phyloP scores from a whole-genome alignment of 2,329 filamentous ascomycete species.

The Claviceps digitariae region DNA sequence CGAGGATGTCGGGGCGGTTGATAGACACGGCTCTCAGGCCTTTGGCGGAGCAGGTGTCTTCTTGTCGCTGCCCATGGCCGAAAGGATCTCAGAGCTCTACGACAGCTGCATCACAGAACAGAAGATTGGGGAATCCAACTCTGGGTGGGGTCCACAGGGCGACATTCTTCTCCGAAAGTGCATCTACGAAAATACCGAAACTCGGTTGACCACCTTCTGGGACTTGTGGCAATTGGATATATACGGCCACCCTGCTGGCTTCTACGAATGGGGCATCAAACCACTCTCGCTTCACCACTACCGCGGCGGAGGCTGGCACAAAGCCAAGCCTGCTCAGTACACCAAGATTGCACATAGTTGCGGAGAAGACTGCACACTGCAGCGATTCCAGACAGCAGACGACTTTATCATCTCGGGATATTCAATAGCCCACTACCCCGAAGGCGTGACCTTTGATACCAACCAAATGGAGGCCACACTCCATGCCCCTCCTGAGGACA shows the following conservation, averaged over 20 bases:
- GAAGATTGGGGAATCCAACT: slow-evolving; percentile 40
- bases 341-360: slow-evolving; percentile 44
- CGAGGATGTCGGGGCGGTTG: slow-evolving; percentile 46
- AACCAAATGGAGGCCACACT: slow-evolving; percentile 41
- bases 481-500: slow-evolving; percentile 31
- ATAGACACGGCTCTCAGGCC: slow-evolving; percentile 47
- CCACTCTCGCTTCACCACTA: slow-evolving; percentile 52
- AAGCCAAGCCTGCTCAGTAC: slow-evolving; percentile 39
- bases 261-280: slow-evolving; percentile 48
- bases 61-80: slow-evolving; percentile 37
- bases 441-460: slow-evolving; percentile 34
- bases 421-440: slow-evolving; percentile 43
- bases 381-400: slow-evolving; percentile 41
- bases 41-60: slow-evolving; percentile 53
- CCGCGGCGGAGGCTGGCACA: slow-evolving; percentile 45
- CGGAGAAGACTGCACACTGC: slow-evolving; percentile 45
- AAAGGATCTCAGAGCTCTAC: slow-evolving; percentile 30
- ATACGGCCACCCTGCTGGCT: slow-evolving; percentile 45
- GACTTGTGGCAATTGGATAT: slow-evolving; percentile 50
- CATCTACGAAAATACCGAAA: slow-evolving; percentile 48
- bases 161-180: slow-evolving; percentile 50
- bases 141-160: slow-evolving; percentile 45
- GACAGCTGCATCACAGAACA: slow-evolving; percentile 31
- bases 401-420: slow-evolving; percentile 45
- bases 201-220: slow-evolving; percentile 41